Conservation (phyloP, 2,329 filamentous ascomycete species). For the Volutella citrinella region DNA sequence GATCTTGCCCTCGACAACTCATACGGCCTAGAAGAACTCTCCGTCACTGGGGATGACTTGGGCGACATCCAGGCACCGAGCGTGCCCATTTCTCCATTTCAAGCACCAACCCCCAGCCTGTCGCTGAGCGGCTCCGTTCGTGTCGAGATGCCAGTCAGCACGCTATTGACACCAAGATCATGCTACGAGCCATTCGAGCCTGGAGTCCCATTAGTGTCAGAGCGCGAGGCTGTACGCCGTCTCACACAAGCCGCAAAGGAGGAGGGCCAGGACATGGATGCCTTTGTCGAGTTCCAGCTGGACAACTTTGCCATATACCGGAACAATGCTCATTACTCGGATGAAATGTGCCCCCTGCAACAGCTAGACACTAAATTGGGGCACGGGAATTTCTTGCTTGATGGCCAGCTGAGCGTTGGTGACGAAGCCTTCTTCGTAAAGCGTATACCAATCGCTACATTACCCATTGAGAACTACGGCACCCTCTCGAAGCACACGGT, state of each 20-base stretch:
- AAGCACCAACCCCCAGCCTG: too few relatives aligned
- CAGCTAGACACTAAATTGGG: conserved; percentile 40
- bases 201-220: conserved; percentile 19
- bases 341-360: conserved; percentile 56
- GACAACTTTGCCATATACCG: conserved; percentile 59
- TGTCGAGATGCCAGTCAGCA: conserved; percentile 26
- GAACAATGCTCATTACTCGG: conserved; percentile 29
- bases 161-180: conserved; percentile 26
- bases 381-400: conserved; percentile 48
- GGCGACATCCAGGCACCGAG: too few relatives aligned
- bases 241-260: conserved; percentile 10
- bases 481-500: conserved; percentile 42
- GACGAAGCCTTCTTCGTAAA: conserved; percentile 48
- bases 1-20: too few relatives aligned
- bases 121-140: conserved; percentile 8
- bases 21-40: too few relatives aligned
- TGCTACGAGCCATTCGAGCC: conserved; percentile 31
- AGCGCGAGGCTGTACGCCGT: conserved; percentile 15
- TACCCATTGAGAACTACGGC: conserved; percentile 68
- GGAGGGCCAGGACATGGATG: conserved; percentile 15
- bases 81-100: too few relatives aligned
- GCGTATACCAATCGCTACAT: conserved; percentile 50
- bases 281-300: conserved; percentile 49
- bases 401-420: conserved; percentile 55
- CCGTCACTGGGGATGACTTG: too few relatives aligned